Conservation (phyloP, 768 basidiomycete species). For the Mycena kentingensis region DNA sequence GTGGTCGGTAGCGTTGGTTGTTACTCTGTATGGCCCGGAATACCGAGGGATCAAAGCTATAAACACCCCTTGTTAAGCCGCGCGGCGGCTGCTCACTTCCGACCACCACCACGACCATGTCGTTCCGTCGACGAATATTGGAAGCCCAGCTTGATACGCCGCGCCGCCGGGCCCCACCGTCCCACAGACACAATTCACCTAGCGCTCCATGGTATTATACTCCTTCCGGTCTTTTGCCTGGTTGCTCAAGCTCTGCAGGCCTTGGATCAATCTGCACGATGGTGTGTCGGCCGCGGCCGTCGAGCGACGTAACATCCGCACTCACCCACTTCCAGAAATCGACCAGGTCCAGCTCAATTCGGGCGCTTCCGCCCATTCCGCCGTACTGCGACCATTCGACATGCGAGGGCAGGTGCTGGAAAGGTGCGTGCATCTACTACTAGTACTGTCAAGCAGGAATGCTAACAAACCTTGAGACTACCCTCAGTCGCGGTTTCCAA, state of each 20-base stretch:
- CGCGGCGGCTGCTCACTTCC: not conserved
- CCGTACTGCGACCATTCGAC: constrained; percentile 37
- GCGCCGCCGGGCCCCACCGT: constrained; percentile 8
- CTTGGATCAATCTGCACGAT: constrained; percentile 17
- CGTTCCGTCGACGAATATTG: not conserved
- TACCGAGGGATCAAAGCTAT: too few species aligned
- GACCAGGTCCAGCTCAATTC: constrained; percentile 36
- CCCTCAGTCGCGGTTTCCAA: constrained; percentile 53
- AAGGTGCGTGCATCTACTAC: constrained; percentile 4
- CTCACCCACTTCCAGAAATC: constrained; percentile 31
- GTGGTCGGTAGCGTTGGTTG: constrained; percentile 53
- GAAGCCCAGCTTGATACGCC: not conserved
- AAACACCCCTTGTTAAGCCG: not conserved
- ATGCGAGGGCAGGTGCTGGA: constrained; percentile 42
- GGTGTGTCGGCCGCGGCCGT: not conserved
- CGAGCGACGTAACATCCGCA: not conserved
- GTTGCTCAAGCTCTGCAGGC: not conserved
- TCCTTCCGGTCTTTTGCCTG: not conserved
- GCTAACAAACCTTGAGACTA: constrained; percentile 25
- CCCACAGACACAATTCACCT: constrained; percentile 27
- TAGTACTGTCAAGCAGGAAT: too few species aligned
- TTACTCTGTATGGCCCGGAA: too few species aligned
- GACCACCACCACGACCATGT: not conserved
- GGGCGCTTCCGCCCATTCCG: constrained; percentile 37
- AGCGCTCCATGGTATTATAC: constrained; percentile 27